phyloP scores from a whole-genome alignment of 306 rosid genomes.

The Lathyrus tuberosus region DNA sequence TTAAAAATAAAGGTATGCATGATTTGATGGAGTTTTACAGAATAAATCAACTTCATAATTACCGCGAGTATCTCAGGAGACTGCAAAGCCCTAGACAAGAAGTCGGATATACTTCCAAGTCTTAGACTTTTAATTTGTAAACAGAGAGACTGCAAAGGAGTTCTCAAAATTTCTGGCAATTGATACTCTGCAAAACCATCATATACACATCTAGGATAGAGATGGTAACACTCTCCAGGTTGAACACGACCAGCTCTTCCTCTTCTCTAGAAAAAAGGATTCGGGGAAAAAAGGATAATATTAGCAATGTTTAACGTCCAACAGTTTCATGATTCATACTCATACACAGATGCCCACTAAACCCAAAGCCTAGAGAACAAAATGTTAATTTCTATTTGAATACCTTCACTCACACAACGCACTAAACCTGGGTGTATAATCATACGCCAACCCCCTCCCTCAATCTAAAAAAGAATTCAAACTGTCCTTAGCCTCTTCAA shows the following conservation, averaged over 20 bases:
- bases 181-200: slow-evolving; percentile 87
- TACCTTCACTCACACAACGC: background rate
- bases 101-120: slow-evolving; percentile 92
- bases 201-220: slow-evolving; percentile 90
- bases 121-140: slow-evolving; percentile 93
- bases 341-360: background rate
- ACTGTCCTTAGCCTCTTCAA: slow-evolving; percentile 2
- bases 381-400: slow-evolving; percentile 20
- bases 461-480: background rate
- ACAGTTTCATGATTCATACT: slow-evolving; percentile 21
- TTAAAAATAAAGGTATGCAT: slow-evolving; percentile 2
- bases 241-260: slow-evolving; percentile 99
- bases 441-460: background rate
- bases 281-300: slow-evolving; percentile 29
- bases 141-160: slow-evolving; percentile 95
- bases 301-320: slow-evolving; percentile 6
- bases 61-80: slow-evolving; percentile 91
- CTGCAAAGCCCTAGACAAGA: slow-evolving; percentile 91
- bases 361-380: slow-evolving; percentile 16
- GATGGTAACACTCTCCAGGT: slow-evolving; percentile 91
- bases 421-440: background rate
- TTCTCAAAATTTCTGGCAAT: slow-evolving; percentile 94
- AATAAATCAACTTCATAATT: slow-evolving; percentile 41
- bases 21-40: slow-evolving; percentile 31
- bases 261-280: slow-evolving; percentile 68